phyloP scores from a whole-genome alignment of 768 basidiomycete species.

The Tricholoma furcatifolium region DNA sequence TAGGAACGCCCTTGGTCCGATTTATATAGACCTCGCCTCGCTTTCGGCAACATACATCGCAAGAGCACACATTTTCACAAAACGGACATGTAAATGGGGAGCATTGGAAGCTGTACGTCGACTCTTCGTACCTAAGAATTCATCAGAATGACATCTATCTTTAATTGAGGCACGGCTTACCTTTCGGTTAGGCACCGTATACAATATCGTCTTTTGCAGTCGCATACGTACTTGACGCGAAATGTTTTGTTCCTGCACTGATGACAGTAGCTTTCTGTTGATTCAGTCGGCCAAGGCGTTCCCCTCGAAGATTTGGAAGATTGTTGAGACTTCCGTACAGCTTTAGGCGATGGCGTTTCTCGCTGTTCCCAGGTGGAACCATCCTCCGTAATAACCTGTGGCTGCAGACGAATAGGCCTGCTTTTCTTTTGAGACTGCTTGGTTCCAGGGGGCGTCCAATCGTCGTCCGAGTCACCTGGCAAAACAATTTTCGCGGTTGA shows the following conservation, averaged over 20 bases:
- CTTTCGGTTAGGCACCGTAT: slow-evolving; percentile 18
- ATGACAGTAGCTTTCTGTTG: slow-evolving; percentile 19
- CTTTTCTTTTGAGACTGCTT: neutral
- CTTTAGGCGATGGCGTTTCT: neutral
- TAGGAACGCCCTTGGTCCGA: neutral
- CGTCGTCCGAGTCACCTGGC: neutral
- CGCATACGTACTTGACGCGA: slow-evolving; percentile 12
- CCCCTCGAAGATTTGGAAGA: too few relatives aligned
- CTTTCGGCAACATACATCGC: slow-evolving; percentile 39
- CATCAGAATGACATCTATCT: neutral
- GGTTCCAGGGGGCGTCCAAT: neutral
- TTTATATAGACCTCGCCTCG: slow-evolving; percentile 46
- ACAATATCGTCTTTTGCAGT: slow-evolving; percentile 17
- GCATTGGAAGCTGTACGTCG: slow-evolving; percentile 16
- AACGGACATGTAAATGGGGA: slow-evolving; percentile 40
- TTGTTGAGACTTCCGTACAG: too few relatives aligned
- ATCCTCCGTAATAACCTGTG: neutral
- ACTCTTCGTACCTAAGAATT: slow-evolving; percentile 25
- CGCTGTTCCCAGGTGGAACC: neutral
- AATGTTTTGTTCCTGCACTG: slow-evolving; percentile 16
- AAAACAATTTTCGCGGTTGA: too few relatives aligned
- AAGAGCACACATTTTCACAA: slow-evolving; percentile 47
- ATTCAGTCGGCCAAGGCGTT: slow-evolving; percentile 6
- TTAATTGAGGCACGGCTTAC: slow-evolving; percentile 5
- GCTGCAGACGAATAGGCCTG: neutral